Base-by-base conservation (phyloP, 1,139 yeast species). In the Saccharomycopsis phalli region DNA sequence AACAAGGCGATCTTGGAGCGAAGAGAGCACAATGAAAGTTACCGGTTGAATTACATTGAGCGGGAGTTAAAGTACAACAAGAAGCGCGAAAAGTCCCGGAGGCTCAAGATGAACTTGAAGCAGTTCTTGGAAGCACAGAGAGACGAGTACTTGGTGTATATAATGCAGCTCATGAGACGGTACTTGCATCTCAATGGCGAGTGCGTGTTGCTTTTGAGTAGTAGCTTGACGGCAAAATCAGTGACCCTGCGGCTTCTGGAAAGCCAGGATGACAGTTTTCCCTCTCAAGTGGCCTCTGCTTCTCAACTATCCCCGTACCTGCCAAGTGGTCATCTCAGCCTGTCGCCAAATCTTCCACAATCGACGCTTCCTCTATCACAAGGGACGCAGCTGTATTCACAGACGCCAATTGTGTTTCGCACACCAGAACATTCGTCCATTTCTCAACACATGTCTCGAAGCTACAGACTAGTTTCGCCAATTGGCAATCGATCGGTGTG, bases 401-500 rank as follows among this genome's bases (percentile, higher is more conserved):
- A 3, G 22, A 13, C n/a, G 19, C 19, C 33, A 10, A 25, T 27
- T 10, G 18, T 16, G 6, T 19, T 11, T 6, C 11, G 21, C 6
- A 28, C 31, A 7, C 11, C 19, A 14, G 19, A 7, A 14, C 19
- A 13, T 7, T 6, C 10, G n/a, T 28, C 19, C 18, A 6, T 14
- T 6, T 6, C 29, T 5, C 33, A 30, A 13, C n/a, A 6, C 18
- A 28, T 8, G n/a, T 28, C 31, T 21, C 7, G 19, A 17, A 34
- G 21, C 13, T 16, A 38, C n/a, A 26, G 26, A 16, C 17, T 28
- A 6, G 38, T 28, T 4, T 23, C 31, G 11, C n/a, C 21, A n/a
- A 21, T 42, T 31, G 45, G 45, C 4, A 34, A 37, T n/a, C 28
- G 27, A 23, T 38, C 42, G 18, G 27, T 41, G 18, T 44, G 47